phyloP scores from a whole-genome alignment of 805 yeast species.

The Saturnispora besseyi region DNA sequence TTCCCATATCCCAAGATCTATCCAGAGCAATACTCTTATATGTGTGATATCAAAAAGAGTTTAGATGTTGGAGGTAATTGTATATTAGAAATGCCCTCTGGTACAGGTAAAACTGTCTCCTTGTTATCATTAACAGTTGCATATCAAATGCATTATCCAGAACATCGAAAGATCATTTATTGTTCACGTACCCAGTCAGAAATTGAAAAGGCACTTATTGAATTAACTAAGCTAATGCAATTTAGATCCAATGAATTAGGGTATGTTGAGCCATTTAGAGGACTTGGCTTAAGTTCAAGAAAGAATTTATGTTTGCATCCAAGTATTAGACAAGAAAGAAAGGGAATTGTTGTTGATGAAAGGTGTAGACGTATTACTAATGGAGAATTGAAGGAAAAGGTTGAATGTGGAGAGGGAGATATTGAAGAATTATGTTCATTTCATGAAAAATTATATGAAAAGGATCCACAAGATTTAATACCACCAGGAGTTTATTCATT shows the following conservation, averaged over 20 bases:
- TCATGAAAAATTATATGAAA: slow-evolving; percentile 82
- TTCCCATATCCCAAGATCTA: slow-evolving; percentile 96
- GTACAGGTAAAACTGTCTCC: slow-evolving; percentile 96
- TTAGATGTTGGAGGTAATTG: slow-evolving; percentile 95
- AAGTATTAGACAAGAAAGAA: slow-evolving; percentile 73
- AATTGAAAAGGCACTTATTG: slow-evolving; percentile 93
- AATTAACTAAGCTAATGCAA: slow-evolving; percentile 80
- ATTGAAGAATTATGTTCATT: slow-evolving; percentile 64
- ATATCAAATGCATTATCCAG: slow-evolving; percentile 89
- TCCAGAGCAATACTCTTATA: slow-evolving; percentile 97
- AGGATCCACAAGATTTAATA: slow-evolving; percentile 79
- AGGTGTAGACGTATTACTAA: slow-evolving; percentile 91
- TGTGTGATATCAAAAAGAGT: slow-evolving; percentile 91
- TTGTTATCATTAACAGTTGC: slow-evolving; percentile 86
- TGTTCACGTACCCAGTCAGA: slow-evolving; percentile 99
- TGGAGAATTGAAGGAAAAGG: slow-evolving; percentile 68
- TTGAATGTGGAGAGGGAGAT: slow-evolving; percentile 50
- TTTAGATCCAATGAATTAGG: slow-evolving; percentile 80
- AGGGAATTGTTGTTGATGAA: slow-evolving; percentile 92
- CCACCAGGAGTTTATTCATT: slow-evolving; percentile 95
- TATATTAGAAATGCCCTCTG: slow-evolving; percentile 98
- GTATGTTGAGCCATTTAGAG: slow-evolving; percentile 81
- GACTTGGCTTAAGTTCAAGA: slow-evolving; percentile 88
- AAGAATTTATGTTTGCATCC: slow-evolving; percentile 93
- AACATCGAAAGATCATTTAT: slow-evolving; percentile 86